These are phyloP conservation scores for Malus hybrid DNA, from an alignment of 331 rosid genomes.

Conservation along the genomic window DNA sequence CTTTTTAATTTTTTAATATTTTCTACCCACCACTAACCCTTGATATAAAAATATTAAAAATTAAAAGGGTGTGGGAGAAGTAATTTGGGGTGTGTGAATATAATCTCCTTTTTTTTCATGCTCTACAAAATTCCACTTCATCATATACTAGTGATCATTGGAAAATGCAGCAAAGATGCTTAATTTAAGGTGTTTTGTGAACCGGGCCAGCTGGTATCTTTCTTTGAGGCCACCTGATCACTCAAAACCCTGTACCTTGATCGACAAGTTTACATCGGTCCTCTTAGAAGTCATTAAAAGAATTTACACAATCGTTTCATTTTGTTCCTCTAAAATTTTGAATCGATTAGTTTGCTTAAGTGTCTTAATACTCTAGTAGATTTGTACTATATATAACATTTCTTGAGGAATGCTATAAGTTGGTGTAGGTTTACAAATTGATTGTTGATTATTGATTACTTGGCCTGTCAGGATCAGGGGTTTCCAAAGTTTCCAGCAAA, in stretches of 20 bases:
- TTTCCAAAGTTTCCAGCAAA: slow-evolving; percentile 31
- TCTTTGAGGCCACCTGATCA: not conserved
- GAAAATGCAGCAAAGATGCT: slow-evolving; percentile 1
- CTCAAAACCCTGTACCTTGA: not conserved
- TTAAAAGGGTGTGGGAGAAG: too few species aligned
- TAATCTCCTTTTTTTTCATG: not conserved
- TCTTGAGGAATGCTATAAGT: not conserved
- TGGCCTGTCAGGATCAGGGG: slow-evolving; percentile 23
- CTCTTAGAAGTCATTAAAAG: not conserved
- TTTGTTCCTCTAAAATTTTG: not conserved
- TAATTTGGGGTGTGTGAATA: too few species aligned
- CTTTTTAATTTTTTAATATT: too few species aligned
- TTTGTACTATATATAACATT: not conserved
- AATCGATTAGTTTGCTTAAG: not conserved
- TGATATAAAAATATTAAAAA: too few species aligned
- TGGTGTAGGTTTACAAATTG: not conserved
- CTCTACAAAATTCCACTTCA: not conserved
- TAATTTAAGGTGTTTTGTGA: not conserved
- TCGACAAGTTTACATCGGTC: not conserved
- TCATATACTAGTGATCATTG: not conserved
- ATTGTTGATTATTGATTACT: slow-evolving; percentile 3
- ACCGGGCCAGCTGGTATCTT: not conserved
- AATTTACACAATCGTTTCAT: not conserved
- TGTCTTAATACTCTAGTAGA: not conserved
- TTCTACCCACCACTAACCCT: too few species aligned